These are phyloP conservation scores for Piper betle DNA, from an alignment of 164 flowering plant species.

Conservation along the genomic window DNA sequence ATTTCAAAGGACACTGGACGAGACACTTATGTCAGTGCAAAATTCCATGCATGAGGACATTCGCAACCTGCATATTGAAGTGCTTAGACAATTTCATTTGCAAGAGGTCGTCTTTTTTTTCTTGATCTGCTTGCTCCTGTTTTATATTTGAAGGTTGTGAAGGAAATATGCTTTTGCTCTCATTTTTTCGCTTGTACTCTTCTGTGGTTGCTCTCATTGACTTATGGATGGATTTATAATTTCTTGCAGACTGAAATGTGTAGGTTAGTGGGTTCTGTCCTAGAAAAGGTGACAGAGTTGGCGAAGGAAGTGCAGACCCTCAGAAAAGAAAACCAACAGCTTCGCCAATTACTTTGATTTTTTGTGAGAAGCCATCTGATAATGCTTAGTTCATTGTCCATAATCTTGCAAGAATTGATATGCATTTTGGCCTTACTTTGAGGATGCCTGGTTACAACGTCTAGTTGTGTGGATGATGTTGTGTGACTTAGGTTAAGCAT, in stretches of 20 bases:
- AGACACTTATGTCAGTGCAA: constrained; percentile 65
- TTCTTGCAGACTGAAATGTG: constrained; percentile 55
- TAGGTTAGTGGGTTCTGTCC: constrained; percentile 29
- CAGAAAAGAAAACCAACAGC: constrained; percentile 67
- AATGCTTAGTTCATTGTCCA: background rate
- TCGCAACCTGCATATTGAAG: constrained; percentile 91
- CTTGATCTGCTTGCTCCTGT: background rate
- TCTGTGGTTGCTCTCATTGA: background rate
- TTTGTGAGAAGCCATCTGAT: background rate
- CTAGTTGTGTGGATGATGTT: background rate
- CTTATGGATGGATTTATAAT: background rate
- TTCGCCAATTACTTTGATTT: constrained; percentile 45
- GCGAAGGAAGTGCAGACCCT: constrained; percentile 72
- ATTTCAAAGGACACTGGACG: constrained; percentile 77
- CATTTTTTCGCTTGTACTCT: background rate
- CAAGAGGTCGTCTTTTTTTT: constrained; percentile 44
- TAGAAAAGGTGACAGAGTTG: constrained; percentile 67
- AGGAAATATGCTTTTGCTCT: background rate
- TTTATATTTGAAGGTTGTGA: background rate
- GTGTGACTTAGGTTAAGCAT: background rate
- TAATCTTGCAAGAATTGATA: background rate
- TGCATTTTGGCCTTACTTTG: background rate
- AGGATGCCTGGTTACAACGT: background rate
- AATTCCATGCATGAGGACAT: constrained; percentile 76
- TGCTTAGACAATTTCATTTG: constrained; percentile 62